A percentile compares a stretch with the other conserved stretches of the same genome.
Conservation (phyloP, 139 green algal genomes). For the Astrephomene gubernaculifera region DNA sequence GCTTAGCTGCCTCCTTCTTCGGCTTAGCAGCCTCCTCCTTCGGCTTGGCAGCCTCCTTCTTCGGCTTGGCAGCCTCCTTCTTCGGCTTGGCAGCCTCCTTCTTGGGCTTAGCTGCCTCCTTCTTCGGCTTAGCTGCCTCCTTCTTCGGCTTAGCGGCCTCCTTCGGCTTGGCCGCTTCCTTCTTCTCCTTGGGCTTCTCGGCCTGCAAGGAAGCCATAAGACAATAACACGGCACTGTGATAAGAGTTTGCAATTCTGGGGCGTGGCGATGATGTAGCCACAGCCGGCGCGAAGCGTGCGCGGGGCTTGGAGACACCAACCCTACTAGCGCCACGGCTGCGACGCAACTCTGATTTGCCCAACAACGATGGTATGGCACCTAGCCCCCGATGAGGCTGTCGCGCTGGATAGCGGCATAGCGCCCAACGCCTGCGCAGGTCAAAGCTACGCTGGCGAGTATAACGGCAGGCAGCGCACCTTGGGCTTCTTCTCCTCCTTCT, state of each 20-base stretch:
- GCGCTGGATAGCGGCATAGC: no score
- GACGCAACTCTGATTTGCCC: no score
- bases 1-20: constrained; percentile 25
- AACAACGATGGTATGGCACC: no score
- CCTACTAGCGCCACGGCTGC: no score
- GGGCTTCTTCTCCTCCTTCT: background rate
- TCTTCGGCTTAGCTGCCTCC: background rate
- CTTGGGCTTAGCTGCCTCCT: no score
- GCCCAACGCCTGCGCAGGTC: no score
- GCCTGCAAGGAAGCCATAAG: background rate
- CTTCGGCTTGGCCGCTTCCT: background rate
- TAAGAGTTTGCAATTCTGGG: background rate
- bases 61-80: background rate
- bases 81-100: background rate
- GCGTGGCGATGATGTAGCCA: background rate
- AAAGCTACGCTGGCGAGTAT: no score
- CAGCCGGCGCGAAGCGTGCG: no score
- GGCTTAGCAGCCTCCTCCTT: constrained; percentile 24
- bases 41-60: constrained; percentile 46
- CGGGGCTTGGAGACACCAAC: no score
- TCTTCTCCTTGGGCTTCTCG: background rate
- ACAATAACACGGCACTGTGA: background rate
- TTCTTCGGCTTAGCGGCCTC: background rate
- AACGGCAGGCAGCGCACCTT: no score
- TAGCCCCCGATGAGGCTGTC: no score